Evolutionary conservation across 2,329 filamentous ascomycete genomes (phyloP).

Genomic region (Fusarium guadeloupense): DNA sequence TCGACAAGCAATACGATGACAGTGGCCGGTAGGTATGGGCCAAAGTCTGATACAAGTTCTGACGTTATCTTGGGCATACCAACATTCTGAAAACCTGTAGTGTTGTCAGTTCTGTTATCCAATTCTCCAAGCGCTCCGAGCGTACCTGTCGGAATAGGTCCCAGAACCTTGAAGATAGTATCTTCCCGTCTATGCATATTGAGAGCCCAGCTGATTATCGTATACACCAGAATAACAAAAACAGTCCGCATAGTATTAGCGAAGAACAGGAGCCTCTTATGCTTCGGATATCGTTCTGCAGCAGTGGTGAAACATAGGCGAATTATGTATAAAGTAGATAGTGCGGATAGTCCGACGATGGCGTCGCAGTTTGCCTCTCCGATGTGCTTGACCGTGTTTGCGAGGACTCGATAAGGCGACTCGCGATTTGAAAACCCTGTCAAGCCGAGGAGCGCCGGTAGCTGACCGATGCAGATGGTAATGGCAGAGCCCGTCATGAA

Average conservation of each 20-base stretch:
- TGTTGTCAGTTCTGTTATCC: not conserved
- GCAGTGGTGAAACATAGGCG: constrained; percentile 70
- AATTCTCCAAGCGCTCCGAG: not conserved
- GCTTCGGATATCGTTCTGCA: constrained; percentile 74
- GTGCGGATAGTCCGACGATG: constrained; percentile 85
- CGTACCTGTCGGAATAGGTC: constrained; percentile 75
- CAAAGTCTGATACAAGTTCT: constrained; percentile 73
- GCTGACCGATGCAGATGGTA: constrained; percentile 85
- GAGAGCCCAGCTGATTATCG: constrained; percentile 85
- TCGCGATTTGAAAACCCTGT: constrained; percentile 77
- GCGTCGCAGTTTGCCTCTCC: constrained; percentile 77
- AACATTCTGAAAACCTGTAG: constrained; percentile 78
- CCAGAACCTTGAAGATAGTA: constrained; percentile 78
- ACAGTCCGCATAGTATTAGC: constrained; percentile 88
- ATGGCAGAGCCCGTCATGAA: constrained; percentile 98
- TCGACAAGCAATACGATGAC: constrained; percentile 97
- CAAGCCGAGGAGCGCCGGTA: constrained; percentile 84
- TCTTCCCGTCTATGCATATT: constrained; percentile 74
- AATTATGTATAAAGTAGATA: constrained; percentile 80
- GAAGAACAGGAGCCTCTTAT: constrained; percentile 86
- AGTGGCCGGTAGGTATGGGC: constrained; percentile 78
- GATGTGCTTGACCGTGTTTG: constrained; percentile 81
- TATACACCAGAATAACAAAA: constrained; percentile 92
- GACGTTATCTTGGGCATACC: constrained; percentile 74
- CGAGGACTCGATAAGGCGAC: constrained; percentile 82